Percentiles rank a stretch among this genome's conserved stretches.
phyloP scores from a whole-genome alignment of 2,329 filamentous ascomycete genomes.

The Neonectria punicea region DNA sequence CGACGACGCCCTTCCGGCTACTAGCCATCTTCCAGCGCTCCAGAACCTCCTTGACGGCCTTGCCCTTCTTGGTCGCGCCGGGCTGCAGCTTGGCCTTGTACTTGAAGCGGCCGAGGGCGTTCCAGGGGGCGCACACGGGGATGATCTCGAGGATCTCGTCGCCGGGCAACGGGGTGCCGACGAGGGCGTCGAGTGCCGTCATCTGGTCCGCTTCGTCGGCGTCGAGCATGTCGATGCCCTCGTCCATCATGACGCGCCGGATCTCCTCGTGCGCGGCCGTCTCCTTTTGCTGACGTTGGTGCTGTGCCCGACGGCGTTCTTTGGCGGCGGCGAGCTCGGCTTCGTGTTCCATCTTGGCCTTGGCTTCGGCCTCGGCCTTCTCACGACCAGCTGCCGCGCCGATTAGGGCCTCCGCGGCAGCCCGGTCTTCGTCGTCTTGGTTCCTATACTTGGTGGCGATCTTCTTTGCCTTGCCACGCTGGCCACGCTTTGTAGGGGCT shows the following conservation, averaged over 20 bases:
- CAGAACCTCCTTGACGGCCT: conserved; percentile 91
- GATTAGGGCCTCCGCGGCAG: conserved; percentile 85
- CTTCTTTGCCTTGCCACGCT: conserved; percentile 86
- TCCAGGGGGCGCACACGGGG: conserved; percentile 73
- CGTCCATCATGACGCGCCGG: conserved; percentile 68
- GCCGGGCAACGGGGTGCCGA: conserved; percentile 80
- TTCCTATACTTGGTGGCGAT: conserved; percentile 89
- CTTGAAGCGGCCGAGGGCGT: conserved; percentile 76
- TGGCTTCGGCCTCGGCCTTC: conserved; percentile 74
- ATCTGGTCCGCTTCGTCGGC: conserved; percentile 66
- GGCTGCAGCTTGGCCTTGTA: conserved; percentile 97
- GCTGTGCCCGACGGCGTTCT: conserved; percentile 82
- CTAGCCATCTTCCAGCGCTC: conserved; percentile 79
- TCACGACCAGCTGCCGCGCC: conserved; percentile 76
- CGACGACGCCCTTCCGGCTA: conserved; percentile 65
- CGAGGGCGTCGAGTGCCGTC: conserved; percentile 73
- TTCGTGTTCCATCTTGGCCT: conserved; percentile 74
- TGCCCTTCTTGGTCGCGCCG: conserved; percentile 90
- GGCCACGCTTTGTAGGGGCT: conserved; percentile 71
- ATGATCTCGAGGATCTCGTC: conserved; percentile 82
- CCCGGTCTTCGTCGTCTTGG: conserved; percentile 94
- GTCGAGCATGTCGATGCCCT: conserved; percentile 68
- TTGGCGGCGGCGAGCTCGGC: conserved; percentile 75
- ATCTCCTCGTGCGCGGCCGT: conserved; percentile 81
- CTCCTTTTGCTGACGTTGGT: conserved; percentile 79